These are phyloP conservation scores for Pleurotus eryngii DNA, from an alignment of 768 basidiomycete genomes.

Conservation along the genomic window DNA sequence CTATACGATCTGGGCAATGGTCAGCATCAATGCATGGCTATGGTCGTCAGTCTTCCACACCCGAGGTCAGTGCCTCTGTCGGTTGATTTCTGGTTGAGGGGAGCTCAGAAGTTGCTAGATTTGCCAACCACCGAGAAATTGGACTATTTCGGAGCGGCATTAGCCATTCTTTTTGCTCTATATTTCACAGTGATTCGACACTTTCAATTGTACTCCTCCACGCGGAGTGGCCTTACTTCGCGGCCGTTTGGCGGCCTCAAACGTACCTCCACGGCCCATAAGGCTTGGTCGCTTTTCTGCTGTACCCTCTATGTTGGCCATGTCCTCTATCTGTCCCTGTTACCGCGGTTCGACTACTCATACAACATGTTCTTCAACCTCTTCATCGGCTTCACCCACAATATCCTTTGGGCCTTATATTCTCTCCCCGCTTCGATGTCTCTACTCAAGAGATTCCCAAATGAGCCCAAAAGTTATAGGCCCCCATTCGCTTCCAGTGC, in stretches of 20 bases:
- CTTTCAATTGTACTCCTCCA: slow-evolving; percentile 65
- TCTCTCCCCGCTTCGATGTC: slow-evolving; percentile 49
- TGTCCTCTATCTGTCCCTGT: slow-evolving; percentile 70
- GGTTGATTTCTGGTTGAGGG: slow-evolving; percentile 4
- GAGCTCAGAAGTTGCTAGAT: slow-evolving; percentile 45
- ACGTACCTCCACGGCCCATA: slow-evolving; percentile 15
- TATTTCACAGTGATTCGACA: slow-evolving; percentile 76
- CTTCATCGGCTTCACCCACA: slow-evolving; percentile 71
- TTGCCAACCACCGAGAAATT: slow-evolving; percentile 78
- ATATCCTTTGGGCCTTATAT: slow-evolving; percentile 78
- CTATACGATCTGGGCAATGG: slow-evolving; percentile 62
- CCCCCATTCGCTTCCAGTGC: slow-evolving; percentile 53
- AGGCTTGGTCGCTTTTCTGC: slow-evolving; percentile 50
- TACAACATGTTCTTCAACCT: slow-evolving; percentile 93
- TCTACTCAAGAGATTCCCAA: slow-evolving; percentile 52
- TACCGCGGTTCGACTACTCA: slow-evolving; percentile 84
- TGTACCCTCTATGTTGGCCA: slow-evolving; percentile 61
- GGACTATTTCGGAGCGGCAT: slow-evolving; percentile 94
- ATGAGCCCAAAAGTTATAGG: slow-evolving; percentile 51
- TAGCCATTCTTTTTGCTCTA: slow-evolving; percentile 77
- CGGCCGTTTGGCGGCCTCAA: slow-evolving; percentile 14
- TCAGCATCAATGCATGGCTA: slow-evolving; percentile 87
- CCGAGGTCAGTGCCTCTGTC: slow-evolving; percentile 55
- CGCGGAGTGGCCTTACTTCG: slow-evolving; percentile 25
- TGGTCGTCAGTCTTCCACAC: slow-evolving; percentile 93